These are phyloP conservation scores for Coemansia sp. DNA, from an alignment of 192 early-diverging fungal species.

Conservation along the genomic window DNA sequence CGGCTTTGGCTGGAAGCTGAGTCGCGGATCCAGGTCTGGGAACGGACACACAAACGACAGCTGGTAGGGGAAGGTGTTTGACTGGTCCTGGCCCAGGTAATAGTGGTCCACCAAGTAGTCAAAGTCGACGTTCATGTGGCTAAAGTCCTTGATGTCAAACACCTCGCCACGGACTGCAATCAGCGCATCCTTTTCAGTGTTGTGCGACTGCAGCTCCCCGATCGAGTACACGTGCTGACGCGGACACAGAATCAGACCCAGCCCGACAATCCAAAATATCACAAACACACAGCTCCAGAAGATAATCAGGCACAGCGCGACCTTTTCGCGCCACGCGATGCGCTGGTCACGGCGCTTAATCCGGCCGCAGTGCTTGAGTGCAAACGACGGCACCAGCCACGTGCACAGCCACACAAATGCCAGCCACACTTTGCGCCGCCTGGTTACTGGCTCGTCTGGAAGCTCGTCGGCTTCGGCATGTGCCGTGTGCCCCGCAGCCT, in stretches of 20 bases:
- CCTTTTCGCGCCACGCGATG: constrained; percentile 97
- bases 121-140: constrained; percentile 50
- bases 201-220: constrained; percentile 58
- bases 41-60: constrained; percentile 57
- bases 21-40: constrained; percentile 51
- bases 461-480: constrained; percentile 52
- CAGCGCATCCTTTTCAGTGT: constrained; percentile 56
- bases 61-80: constrained; percentile 67
- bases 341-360: constrained; percentile 77
- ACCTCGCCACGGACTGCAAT: constrained; percentile 76
- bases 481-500: constrained; percentile 10
- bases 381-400: constrained; percentile 67
- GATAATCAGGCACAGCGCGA: constrained; percentile 85
- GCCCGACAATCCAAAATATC: constrained; percentile 78
- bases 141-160: constrained; percentile 70
- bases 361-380: constrained; percentile 64
- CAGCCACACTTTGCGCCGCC: constrained; percentile 48
- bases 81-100: constrained; percentile 66
- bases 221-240: constrained; percentile 67
- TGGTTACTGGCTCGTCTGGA: constrained; percentile 54
- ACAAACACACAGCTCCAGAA: constrained; percentile 70
- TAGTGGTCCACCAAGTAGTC: constrained; percentile 46
- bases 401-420: constrained; percentile 45
- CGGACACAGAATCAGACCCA: constrained; percentile 74
- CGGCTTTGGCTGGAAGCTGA: constrained; percentile 51